These are phyloP conservation scores for Papiliotrema flavescens DNA, from an alignment of 1,284 basidiomycete species.

Conservation along the genomic window DNA sequence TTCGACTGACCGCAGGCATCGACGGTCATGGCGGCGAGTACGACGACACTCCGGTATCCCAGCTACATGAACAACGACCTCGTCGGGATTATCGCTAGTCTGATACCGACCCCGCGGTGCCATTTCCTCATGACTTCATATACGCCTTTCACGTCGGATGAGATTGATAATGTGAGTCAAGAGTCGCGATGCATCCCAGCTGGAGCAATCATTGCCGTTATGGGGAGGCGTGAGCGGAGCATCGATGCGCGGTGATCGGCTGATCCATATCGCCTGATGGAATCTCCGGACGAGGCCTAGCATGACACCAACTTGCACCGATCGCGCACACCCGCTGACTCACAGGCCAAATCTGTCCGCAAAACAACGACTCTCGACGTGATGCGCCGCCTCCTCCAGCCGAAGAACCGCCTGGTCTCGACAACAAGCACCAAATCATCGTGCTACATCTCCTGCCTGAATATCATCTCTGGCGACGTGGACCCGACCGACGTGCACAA, in stretches of 20 bases:
- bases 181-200: no score
- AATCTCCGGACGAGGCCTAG: no score
- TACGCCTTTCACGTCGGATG: conserved; percentile 95
- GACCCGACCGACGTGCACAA: conserved; percentile 99
- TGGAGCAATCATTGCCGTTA: no score
- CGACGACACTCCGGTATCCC: conserved; percentile 94
- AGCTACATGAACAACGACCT: conserved; percentile 99
- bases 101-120: conserved; percentile 97
- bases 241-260: no score
- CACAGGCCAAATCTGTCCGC: conserved; percentile 77
- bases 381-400: conserved; percentile 94
- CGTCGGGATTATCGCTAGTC: conserved; percentile 91
- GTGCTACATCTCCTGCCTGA: conserved; percentile 96
- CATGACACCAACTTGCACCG: no score
- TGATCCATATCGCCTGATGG: no score
- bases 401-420: conserved; percentile 99
- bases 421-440: conserved; percentile 84
- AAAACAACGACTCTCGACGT: conserved; percentile 96
- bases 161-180: conserved; percentile 79
- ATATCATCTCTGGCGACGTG: conserved; percentile 98
- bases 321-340: no score
- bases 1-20: conserved; percentile 66
- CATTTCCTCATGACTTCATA: conserved; percentile 99
- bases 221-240: no score
- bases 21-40: conserved; percentile 95